Conservation (phyloP, 495 filamentous ascomycete species). For the Copromyces sp. region DNA sequence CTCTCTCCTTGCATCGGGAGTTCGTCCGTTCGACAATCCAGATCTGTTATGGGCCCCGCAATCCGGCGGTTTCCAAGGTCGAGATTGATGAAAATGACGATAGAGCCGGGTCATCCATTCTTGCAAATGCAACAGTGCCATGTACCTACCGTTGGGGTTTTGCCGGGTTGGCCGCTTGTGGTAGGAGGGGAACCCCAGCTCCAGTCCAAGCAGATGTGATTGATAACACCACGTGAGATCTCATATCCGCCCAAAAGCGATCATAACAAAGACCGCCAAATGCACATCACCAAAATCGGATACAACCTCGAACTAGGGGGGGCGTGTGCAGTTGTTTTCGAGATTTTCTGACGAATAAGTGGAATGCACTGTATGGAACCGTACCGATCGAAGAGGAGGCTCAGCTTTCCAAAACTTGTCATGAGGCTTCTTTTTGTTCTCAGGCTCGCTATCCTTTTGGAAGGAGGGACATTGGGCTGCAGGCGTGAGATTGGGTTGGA, state of each 20-base stretch:
- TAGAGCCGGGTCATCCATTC: neutral
- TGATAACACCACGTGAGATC: neutral
- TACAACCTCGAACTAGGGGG: neutral
- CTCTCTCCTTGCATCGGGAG: neutral
- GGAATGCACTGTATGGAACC: neutral
- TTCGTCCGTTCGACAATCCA: neutral
- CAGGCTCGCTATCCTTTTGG: neutral
- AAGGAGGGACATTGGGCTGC: neutral
- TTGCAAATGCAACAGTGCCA: neutral
- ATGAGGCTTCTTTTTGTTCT: neutral
- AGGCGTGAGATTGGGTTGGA: neutral
- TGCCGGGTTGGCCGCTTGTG: neutral
- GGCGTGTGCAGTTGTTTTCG: neutral
- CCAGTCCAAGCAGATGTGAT: neutral
- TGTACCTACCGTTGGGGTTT: neutral
- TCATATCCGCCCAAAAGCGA: neutral
- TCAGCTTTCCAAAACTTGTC: neutral
- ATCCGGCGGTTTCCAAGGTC: neutral
- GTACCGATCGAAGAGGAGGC: neutral
- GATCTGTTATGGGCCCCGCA: neutral
- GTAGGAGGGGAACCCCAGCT: neutral
- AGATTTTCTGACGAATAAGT: neutral
- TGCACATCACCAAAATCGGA: neutral
- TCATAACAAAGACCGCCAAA: neutral
- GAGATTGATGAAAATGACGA: neutral